Percentiles rank a stretch among this genome's conserved stretches.
Evolutionary conservation across 2,329 filamentous ascomycete genomes (phyloP).

Genomic region (Diaporthe sp.): DNA sequence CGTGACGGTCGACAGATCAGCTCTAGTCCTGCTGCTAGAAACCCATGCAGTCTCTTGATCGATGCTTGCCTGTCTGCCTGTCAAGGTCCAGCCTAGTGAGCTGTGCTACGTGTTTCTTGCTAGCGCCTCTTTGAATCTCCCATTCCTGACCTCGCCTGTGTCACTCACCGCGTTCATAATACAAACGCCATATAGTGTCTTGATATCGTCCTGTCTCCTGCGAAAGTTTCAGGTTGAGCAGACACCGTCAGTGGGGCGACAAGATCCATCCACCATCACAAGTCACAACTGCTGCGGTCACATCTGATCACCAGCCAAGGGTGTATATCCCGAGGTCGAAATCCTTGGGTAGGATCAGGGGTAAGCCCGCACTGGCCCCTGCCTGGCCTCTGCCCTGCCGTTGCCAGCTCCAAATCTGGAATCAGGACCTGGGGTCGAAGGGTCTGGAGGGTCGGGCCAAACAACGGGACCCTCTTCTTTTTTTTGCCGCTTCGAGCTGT

Average conservation of each 20-base stretch:
- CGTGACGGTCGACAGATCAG: slow-evolving; percentile 21
- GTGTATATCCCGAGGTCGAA: slow-evolving; percentile 26
- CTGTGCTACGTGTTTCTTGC: slow-evolving; percentile 6
- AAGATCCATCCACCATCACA: slow-evolving; percentile 16
- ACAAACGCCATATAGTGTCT: not conserved
- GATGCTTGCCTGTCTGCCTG: not conserved
- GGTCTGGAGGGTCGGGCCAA: slow-evolving; percentile 26
- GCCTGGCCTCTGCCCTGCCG: slow-evolving; percentile 20
- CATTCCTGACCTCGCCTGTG: slow-evolving; percentile 2
- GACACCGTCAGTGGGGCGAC: slow-evolving; percentile 13
- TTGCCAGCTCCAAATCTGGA: slow-evolving; percentile 29
- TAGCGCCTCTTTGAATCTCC: slow-evolving; percentile 15
- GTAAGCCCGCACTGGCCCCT: slow-evolving; percentile 22
- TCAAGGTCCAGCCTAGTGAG: slow-evolving; percentile 19
- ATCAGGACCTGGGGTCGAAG: slow-evolving; percentile 27
- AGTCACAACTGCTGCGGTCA: slow-evolving; percentile 8
- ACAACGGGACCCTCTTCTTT: slow-evolving; percentile 29
- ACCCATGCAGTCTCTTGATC: not conserved
- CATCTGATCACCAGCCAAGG: slow-evolving; percentile 19
- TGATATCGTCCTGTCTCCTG: slow-evolving; percentile 25
- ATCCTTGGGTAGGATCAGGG: slow-evolving; percentile 33
- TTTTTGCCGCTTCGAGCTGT: slow-evolving; percentile 19
- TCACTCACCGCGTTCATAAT: not conserved
- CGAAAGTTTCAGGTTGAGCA: slow-evolving; percentile 27
- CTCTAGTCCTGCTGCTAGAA: not conserved